Evolutionary conservation across 768 basidiomycete genomes (phyloP).

Genomic region (Pleurotus eryngii): DNA sequence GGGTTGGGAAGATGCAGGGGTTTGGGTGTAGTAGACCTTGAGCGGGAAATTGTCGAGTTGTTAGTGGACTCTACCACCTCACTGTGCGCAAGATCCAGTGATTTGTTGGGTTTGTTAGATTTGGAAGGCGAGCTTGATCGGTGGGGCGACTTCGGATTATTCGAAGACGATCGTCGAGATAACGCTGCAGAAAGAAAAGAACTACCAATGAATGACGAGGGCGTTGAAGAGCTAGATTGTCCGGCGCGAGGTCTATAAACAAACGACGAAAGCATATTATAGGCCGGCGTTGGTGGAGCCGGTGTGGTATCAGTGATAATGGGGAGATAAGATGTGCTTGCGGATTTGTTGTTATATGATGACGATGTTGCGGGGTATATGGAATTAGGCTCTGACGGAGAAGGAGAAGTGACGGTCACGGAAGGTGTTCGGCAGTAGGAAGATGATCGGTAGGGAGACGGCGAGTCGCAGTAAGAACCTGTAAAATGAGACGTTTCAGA

Average conservation of each 20-base stretch:
- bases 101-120: constrained; percentile 13
- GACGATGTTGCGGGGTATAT: constrained; percentile 24
- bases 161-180: constrained; percentile 12
- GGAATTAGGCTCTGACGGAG: constrained; percentile 23
- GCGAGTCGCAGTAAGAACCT: not conserved
- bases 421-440: constrained; percentile 10
- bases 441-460: not conserved
- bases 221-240: constrained; percentile 26
- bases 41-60: constrained; percentile 18
- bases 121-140: constrained; percentile 12
- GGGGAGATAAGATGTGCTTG: constrained; percentile 5
- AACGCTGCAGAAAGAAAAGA: constrained; percentile 19
- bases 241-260: constrained; percentile 31
- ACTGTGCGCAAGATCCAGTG: constrained; percentile 9
- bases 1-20: constrained; percentile 14
- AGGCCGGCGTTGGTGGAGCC: constrained; percentile 53
- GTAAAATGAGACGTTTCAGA: not conserved
- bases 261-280: constrained; percentile 60
- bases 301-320: constrained; percentile 31
- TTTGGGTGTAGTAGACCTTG: constrained; percentile 24
- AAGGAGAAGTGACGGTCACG: constrained; percentile 11
- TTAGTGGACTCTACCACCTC: constrained; percentile 2
- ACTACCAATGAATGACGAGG: constrained; percentile 33
- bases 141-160: not conserved
- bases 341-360: constrained; percentile 11